A percentile compares a stretch with the other conserved stretches of the same genome.
These are phyloP conservation scores for Aspergillus steynii DNA, from an alignment of 495 filamentous ascomycete genomes.

Conservation along the genomic window DNA sequence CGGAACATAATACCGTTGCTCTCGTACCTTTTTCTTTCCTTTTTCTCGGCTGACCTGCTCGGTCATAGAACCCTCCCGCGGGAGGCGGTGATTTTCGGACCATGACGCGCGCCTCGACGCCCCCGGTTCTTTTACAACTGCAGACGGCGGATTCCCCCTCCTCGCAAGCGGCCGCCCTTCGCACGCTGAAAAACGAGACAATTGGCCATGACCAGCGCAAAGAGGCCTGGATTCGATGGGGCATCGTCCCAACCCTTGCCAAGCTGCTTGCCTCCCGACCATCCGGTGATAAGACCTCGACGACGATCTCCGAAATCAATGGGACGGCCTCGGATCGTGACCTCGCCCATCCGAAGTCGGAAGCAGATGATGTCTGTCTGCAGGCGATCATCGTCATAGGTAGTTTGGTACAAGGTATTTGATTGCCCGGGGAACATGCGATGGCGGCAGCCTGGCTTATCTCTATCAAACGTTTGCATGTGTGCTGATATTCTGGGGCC, in stretches of 20 bases:
- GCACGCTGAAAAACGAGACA: slow-evolving; percentile 80
- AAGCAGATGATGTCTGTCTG: slow-evolving; percentile 66
- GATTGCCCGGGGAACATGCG: not conserved
- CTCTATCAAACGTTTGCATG: not conserved
- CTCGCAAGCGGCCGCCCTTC: slow-evolving; percentile 64
- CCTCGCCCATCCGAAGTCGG: slow-evolving; percentile 27
- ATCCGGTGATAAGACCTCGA: slow-evolving; percentile 37
- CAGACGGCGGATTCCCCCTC: slow-evolving; percentile 57
- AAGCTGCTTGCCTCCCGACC: slow-evolving; percentile 52
- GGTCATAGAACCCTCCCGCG: slow-evolving; percentile 14
- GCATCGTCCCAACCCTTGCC: slow-evolving; percentile 68
- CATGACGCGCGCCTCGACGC: slow-evolving; percentile 51
- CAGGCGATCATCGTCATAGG: slow-evolving; percentile 80
- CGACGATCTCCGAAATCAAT: slow-evolving; percentile 34
- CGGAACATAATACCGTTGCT: not conserved
- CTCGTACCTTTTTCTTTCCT: not conserved
- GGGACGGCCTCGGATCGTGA: slow-evolving; percentile 23
- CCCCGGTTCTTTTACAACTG: slow-evolving; percentile 63
- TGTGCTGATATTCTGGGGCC: slow-evolving; percentile 4
- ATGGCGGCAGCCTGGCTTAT: not conserved
- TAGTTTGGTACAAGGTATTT: slow-evolving; percentile 80
- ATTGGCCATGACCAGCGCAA: slow-evolving; percentile 89
- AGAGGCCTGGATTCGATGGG: slow-evolving; percentile 67
- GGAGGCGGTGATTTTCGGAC: slow-evolving; percentile 39
- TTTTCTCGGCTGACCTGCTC: not conserved